Evolutionary conservation across 2,329 filamentous ascomycete species (phyloP).

Genomic region (Sclerotinia spermophila): DNA sequence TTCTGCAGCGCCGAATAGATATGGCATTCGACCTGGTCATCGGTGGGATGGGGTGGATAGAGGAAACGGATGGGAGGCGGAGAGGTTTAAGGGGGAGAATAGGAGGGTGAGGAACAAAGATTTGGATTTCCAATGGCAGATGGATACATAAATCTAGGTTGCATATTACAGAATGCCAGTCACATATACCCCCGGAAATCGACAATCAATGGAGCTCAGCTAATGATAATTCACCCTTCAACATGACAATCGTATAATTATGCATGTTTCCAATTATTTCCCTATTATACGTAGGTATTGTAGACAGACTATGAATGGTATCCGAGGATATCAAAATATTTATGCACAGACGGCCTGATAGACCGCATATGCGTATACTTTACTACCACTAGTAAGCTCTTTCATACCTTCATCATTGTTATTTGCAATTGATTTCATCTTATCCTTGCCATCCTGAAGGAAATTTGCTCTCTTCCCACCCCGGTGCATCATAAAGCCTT

Average conservation of each 20-base stretch:
- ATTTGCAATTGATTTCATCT: not conserved
- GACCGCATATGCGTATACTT: not conserved
- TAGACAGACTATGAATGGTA: not conserved
- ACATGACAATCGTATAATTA: not conserved
- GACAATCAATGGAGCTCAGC: not conserved
- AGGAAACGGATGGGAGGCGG: slow-evolving; percentile 86
- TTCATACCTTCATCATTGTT: not conserved
- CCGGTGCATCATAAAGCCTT: not conserved
- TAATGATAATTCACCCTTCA: slow-evolving; percentile 1
- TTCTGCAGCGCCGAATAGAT: slow-evolving; percentile 81
- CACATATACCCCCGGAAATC: not conserved
- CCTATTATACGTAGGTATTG: not conserved
- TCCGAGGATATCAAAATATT: not conserved
- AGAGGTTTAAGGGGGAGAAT: slow-evolving; percentile 88
- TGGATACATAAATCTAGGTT: slow-evolving; percentile 80
- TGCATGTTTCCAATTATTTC: not conserved
- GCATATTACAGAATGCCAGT: not conserved
- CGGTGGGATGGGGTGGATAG: slow-evolving; percentile 97
- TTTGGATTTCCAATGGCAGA: slow-evolving; percentile 91
- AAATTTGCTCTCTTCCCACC: not conserved
- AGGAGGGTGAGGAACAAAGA: slow-evolving; percentile 70
- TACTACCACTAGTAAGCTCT: not conserved
- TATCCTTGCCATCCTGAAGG: not conserved
- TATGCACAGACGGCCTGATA: not conserved
- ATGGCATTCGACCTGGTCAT: slow-evolving; percentile 88